phyloP scores from a whole-genome alignment of 257 asterid genomes.

The Misopates orontium region DNA sequence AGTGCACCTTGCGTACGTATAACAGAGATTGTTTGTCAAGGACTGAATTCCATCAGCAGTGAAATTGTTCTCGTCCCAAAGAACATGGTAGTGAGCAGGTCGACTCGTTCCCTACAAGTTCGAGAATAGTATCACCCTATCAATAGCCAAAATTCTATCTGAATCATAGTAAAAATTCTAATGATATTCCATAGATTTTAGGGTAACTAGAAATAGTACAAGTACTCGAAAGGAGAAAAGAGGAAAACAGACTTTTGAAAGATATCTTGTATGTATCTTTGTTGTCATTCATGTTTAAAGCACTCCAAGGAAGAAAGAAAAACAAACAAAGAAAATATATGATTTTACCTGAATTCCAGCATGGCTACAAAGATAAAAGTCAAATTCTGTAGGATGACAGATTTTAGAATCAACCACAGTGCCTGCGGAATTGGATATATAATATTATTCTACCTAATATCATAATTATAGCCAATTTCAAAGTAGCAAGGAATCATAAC shows the following conservation, averaged over 20 bases:
- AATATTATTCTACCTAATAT: not conserved
- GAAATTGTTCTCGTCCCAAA: slow-evolving; percentile 97
- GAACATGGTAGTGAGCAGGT: slow-evolving; percentile 98
- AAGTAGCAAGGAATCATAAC: not conserved
- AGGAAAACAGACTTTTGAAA: no score
- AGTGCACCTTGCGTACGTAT: slow-evolving; percentile 94
- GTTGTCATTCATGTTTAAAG: not conserved
- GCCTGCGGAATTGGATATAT: slow-evolving; percentile 45
- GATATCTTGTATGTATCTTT: no score
- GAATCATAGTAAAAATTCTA: no score
- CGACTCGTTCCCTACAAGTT: slow-evolving; percentile 84
- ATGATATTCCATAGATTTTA: not conserved
- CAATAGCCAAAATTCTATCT: slow-evolving; percentile 2
- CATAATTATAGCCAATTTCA: not conserved
- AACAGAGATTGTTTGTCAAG: slow-evolving; percentile 91
- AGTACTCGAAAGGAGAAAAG: no score
- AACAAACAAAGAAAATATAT: not conserved
- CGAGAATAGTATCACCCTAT: not conserved
- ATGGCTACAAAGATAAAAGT: slow-evolving; percentile 95
- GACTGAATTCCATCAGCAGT: slow-evolving; percentile 96
- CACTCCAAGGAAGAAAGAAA: no score
- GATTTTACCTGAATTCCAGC: slow-evolving; percentile 90
- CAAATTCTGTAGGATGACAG: slow-evolving; percentile 96
- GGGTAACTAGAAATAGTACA: no score
- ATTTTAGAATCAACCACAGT: slow-evolving; percentile 94